A percentile compares a stretch with the other conserved stretches of the same genome.
Conservation (phyloP, 805 yeast genomes). For the Kuraishia piskuri region DNA sequence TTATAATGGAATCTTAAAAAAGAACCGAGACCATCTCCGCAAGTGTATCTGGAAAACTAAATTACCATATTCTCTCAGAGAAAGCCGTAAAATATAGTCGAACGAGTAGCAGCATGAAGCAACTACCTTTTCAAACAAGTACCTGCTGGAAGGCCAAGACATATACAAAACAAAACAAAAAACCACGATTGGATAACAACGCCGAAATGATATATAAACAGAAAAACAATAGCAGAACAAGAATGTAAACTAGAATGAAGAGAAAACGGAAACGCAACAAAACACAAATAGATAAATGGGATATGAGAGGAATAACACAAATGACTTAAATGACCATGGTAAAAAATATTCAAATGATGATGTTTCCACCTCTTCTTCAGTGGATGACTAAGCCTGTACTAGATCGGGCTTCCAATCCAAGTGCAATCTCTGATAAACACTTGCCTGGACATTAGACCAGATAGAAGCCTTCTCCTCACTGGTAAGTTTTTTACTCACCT, state of each 20-base stretch:
- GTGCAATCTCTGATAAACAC: conserved; percentile 49
- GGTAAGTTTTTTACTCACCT: conserved; percentile 23
- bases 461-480: conserved; percentile 48
- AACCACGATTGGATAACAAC: neutral
- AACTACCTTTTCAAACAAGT: neutral
- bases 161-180: neutral
- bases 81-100: neutral
- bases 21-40: neutral
- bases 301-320: neutral
- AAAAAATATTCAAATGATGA: neutral
- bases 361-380: neutral
- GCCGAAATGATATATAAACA: neutral
- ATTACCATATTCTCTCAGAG: neutral
- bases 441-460: conserved; percentile 59
- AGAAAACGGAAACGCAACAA: neutral
- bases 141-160: neutral
- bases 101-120: neutral
- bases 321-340: neutral
- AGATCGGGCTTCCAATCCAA: conserved; percentile 49
- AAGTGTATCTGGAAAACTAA: neutral
- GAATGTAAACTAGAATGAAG: neutral
- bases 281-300: neutral
- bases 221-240: neutral
- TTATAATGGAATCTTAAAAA: neutral
- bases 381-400: neutral